Evolutionary conservation across 2,329 filamentous ascomycete genomes (phyloP), one percentile per base, ranked within the genome.

Genomic region (Lecanosticta acicola): DNA sequence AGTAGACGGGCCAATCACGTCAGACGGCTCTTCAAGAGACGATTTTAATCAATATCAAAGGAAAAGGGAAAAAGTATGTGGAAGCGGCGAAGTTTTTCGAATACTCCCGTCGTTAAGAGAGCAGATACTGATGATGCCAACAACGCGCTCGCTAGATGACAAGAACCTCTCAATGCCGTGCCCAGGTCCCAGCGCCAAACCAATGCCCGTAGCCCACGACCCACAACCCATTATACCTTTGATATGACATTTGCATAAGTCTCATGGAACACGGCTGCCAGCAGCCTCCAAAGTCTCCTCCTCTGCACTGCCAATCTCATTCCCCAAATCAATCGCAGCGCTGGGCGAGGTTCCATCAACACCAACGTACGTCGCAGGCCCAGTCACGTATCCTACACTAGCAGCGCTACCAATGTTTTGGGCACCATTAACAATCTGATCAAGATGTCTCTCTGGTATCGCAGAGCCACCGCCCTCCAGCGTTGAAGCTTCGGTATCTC

Each of bases 401-500:
- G 45, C 43, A 5, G 50, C 50, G 21, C 39, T 33, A 16, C 44
- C 40, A 32, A 53, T 36, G 13, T 36, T 42, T 32, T 50, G 45
- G 8, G 37, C 10, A 16, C 50, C 50, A n/a, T 48, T 46, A 18
- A 45, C 40, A 32, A 53, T 53, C 42, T 53, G 45, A 34, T 50
- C 45, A 8, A 39, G 38, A 24, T 53, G 50, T 26, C 48, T 38
- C 14, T 36, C 44, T 16, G 49, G 49, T 2, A 43, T 32, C 9
- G 45, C 45, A 11, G 18, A 19, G 11, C 56, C 56, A 37, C 34
- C 19, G 32, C 21, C 32, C 41, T 59, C 56, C 14, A 56, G 38
- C 2, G 50, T 54, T 1, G 14, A n/a, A 14, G 45, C 51, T 26
- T 59, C 55, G 11, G 32, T 36, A 21, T 21, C 33, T 4, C 50